A percentile compares a stretch with the other conserved stretches of the same genome.
Evolutionary conservation across 257 asterid species (phyloP).

Genomic region (Lavandula angustifolia): DNA sequence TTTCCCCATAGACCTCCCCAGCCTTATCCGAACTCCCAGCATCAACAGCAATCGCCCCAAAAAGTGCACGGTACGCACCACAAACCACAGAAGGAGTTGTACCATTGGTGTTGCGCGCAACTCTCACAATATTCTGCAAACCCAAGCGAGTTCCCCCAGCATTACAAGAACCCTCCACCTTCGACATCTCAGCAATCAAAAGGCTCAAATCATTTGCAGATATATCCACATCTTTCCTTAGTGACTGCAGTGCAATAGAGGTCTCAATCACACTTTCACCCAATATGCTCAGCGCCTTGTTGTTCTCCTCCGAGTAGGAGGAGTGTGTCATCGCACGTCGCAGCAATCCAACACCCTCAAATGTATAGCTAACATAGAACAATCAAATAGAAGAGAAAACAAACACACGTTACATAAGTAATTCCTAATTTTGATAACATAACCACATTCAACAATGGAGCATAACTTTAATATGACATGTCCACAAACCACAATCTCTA

Average conservation of each 20-base stretch:
- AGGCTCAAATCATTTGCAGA: conserved; percentile 58
- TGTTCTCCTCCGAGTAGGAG: conserved; percentile 78
- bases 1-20: conserved; percentile 38
- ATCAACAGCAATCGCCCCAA: conserved; percentile 75
- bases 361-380: conserved; percentile 50
- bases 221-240: conserved; percentile 47
- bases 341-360: conserved; percentile 51
- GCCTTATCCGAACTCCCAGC: conserved; percentile 56
- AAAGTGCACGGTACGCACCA: conserved; percentile 73
- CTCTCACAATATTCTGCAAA: conserved; percentile 66
- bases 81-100: conserved; percentile 68
- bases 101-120: conserved; percentile 55
- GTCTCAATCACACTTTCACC: conserved; percentile 57
- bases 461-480: background rate
- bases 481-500: background rate
- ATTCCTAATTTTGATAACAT: background rate
- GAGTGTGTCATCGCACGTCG: conserved; percentile 79
- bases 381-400: background rate
- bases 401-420: background rate
- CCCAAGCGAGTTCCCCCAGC: conserved; percentile 56
- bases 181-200: conserved; percentile 41
- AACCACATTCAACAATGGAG: too few relatives aligned
- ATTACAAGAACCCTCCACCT: conserved; percentile 58
- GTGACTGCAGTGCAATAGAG: conserved; percentile 41
- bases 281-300: conserved; percentile 65